Percentiles rank a stretch among this genome's conserved stretches.
Evolutionary conservation across 2,329 filamentous ascomycete genomes (phyloP).

Genomic region (Ophiocordyceps sinensis): DNA sequence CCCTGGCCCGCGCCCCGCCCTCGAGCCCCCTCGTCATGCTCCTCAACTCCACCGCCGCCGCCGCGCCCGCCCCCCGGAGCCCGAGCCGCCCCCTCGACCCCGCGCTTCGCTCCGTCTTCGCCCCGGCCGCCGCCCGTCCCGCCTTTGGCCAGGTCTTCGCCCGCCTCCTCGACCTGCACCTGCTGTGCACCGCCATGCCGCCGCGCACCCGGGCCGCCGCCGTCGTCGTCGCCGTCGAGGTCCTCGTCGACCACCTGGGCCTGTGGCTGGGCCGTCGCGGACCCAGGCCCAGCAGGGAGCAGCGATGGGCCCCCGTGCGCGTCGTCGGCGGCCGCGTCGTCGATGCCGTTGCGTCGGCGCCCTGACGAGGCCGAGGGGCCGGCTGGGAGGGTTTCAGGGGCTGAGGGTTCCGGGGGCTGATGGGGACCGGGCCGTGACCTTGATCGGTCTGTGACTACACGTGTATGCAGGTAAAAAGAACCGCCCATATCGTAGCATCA

Average conservation of each 20-base stretch:
- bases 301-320: conserved; percentile 37
- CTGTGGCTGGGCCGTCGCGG: conserved; percentile 24
- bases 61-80: background rate
- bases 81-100: conserved; percentile 1
- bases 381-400: no score
- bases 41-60: conserved; percentile 31
- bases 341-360: conserved; percentile 18
- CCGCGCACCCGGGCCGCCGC: no score
- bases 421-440: no score
- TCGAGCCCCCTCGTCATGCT: conserved; percentile 35
- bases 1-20: conserved; percentile 23
- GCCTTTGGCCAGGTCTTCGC: conserved; percentile 39
- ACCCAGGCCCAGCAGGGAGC: conserved; percentile 25
- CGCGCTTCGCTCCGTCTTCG: conserved; percentile 32
- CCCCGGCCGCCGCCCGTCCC: conserved; percentile 13
- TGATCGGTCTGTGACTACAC: no score
- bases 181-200: conserved; percentile 31
- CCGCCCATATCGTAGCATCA: no score
- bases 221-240: conserved; percentile 31
- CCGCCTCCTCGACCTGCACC: conserved; percentile 38
- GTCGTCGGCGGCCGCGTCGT: conserved; percentile 23
- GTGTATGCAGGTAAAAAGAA: no score
- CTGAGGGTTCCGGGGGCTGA: no score
- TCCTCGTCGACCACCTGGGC: conserved; percentile 35
- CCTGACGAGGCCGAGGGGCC: background rate